These are phyloP conservation scores for Colletotrichum sp. DNA, from an alignment of 2,329 filamentous ascomycete genomes.

Conservation along the genomic window DNA sequence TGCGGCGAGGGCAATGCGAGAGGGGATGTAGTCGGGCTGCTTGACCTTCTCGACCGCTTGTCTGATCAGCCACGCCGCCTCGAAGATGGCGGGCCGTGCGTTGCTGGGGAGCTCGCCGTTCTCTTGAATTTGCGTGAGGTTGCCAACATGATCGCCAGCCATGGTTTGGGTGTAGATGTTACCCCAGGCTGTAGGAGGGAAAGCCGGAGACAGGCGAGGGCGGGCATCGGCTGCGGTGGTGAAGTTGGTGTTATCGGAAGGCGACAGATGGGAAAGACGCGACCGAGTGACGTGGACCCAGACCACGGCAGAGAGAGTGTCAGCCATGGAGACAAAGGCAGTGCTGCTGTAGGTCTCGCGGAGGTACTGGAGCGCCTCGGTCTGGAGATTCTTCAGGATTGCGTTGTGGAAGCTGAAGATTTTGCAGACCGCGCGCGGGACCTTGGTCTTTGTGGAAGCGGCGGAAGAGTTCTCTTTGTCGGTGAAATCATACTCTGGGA, in stretches of 20 bases:
- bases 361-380: background rate
- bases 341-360: background rate
- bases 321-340: background rate
- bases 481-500: slow-evolving; percentile 3
- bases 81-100: background rate
- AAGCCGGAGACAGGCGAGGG: background rate
- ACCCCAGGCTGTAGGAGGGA: background rate
- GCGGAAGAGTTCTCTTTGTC: background rate
- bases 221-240: background rate
- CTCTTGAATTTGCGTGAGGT: background rate
- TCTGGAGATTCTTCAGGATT: background rate
- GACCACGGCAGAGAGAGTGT: background rate
- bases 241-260: background rate
- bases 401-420: background rate
- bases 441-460: background rate
- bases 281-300: slow-evolving; percentile 7
- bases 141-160: background rate
- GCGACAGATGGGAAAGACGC: background rate
- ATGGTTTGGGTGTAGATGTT: slow-evolving; percentile 10
- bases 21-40: background rate
- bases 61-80: background rate
- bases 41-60: background rate
- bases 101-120: background rate
- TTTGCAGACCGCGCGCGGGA: background rate
- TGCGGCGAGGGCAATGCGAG: background rate